Base-by-base conservation (phyloP, 768 basidiomycete genomes). In the Chlorophyllum brunneum region DNA sequence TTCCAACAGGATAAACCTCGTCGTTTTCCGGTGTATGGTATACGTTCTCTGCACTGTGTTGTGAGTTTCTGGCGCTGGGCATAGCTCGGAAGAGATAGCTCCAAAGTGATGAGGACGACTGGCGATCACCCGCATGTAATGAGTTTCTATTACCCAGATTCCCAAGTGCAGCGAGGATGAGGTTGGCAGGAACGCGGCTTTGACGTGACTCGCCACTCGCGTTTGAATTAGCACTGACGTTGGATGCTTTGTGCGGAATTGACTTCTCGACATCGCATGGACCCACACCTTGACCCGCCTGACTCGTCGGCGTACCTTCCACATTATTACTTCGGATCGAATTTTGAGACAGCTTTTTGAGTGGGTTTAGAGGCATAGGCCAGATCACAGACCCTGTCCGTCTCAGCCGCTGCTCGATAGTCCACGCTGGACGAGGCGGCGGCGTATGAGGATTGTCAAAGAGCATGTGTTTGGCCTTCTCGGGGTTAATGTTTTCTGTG, bases 111-210 rank as follows among this genome's bases (percentile, higher is more conserved):
- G 61, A 62, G 37, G 39, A 31, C 16, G 60, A 64, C 41, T 56
- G 54, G 39, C 55, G 59, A 44, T 62, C 57, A 24, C 46, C 53
- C 16, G 44, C 56, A 24, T 55, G 56, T 30, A 39, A 26, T 45
- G 55, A 63, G 56, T 24, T 54, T 29, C 23, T 58, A 59, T 31
- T 37, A 2, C 53, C 54, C 30, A 56, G 55, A 15, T 51, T 63
- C 30, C 63, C 70, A 44, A 71, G 61, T 11, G 71, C 72, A 22
- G 74, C 72, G 51, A 70, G 48, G 31, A 75, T 65, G n/a, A 71
- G 58, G 54, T 64, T 69, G 4, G 62, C 56, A 23, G 63, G 69
- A 22, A 58, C 62, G 16, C 63, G 56, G 42, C 57, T 43, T 41
- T 58, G 58, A 33, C 56, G 68, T 50, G 64, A 63, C 36, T 70